These are phyloP conservation scores for Erodium moschatum DNA, from an alignment of 441 rosid species.

Conservation along the genomic window DNA sequence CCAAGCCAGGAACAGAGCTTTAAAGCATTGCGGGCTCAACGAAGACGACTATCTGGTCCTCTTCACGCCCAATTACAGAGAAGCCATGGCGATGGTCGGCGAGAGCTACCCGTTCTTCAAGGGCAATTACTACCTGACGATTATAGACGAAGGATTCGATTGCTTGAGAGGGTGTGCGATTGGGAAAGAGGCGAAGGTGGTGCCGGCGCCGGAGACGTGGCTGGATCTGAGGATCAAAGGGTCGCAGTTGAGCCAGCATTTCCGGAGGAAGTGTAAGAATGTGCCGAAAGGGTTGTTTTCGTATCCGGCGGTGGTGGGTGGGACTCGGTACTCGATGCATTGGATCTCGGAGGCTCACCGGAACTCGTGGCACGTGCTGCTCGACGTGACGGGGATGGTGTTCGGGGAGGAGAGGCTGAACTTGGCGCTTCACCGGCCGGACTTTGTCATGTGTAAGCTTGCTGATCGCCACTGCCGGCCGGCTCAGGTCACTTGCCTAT, in stretches of 20 bases:
- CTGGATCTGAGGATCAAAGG: conserved; percentile 66
- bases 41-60: conserved; percentile 54
- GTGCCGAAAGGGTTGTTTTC: conserved; percentile 55
- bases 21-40: conserved; percentile 52
- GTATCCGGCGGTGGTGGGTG: conserved; percentile 52
- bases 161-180: conserved; percentile 43
- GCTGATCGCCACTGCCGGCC: conserved; percentile 37
- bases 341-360: conserved; percentile 77
- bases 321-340: conserved; percentile 55
- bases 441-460: conserved; percentile 46
- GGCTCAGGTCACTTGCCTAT: conserved; percentile 46
- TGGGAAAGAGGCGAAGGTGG: conserved; percentile 54
- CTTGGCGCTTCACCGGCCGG: conserved; percentile 57
- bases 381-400: conserved; percentile 47
- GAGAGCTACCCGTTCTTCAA: conserved; percentile 70
- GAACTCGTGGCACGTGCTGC: conserved; percentile 64
- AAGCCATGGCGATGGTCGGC: conserved; percentile 61
- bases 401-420: conserved; percentile 43
- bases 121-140: conserved; percentile 58
- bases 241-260: conserved; percentile 64
- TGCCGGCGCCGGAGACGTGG: conserved; percentile 52
- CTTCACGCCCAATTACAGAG: conserved; percentile 55
- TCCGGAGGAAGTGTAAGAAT: conserved; percentile 59
- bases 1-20: conserved; percentile 48
- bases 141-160: conserved; percentile 36